Evolutionary conservation across 805 yeast species (phyloP), one percentile per base, ranked within the genome.

Genomic region (Lipomyces spencermartinsiae): DNA sequence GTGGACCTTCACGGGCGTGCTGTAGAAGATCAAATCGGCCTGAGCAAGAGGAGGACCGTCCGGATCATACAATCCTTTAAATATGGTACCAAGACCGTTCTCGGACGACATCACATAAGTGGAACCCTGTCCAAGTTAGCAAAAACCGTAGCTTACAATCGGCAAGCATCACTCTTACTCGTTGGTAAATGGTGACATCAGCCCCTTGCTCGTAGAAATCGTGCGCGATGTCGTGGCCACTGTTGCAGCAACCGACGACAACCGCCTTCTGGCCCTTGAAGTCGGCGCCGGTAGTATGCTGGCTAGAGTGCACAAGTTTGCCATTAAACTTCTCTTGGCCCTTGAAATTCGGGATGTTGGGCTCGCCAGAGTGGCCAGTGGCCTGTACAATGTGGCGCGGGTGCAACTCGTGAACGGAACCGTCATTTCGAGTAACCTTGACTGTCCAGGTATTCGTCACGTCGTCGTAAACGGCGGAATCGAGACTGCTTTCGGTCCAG

Each of bases 301-400:
- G 74, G 1, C 82, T 79, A 12, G 83, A 79, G 73, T 82, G 84
- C 33, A 80, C 80, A 58, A 82, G 68, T 60, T 75, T 76, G 29
- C 83, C 83, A 70, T 80, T 74, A 73, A 81, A 82, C 16, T 68
- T 65, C 2, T 79, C 78, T 66, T 80, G 79, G 39, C 77, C 78
- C 49, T 74, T 73, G 75, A 82, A 81, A 37, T 68, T 70, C 34
- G 84, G 83, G 63, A 80, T 75, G 68, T 80, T 80, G 61, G 83
- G 82, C 64, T 80, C 83, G 64, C 84, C 83, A n/a, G 83, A 80
- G 66, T 80, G 83, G 16, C 84, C 83, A 4, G 84, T 82, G 49
- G 82, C 79, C 77, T 80, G 78, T 25, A 82, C 78, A 7, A 82
- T 46, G 68, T 82, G 83, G 39, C 74, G 75, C 63, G 83, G 83